Base-by-base conservation (phyloP, 1,284 basidiomycete genomes). In the Albatrellus sp. region DNA sequence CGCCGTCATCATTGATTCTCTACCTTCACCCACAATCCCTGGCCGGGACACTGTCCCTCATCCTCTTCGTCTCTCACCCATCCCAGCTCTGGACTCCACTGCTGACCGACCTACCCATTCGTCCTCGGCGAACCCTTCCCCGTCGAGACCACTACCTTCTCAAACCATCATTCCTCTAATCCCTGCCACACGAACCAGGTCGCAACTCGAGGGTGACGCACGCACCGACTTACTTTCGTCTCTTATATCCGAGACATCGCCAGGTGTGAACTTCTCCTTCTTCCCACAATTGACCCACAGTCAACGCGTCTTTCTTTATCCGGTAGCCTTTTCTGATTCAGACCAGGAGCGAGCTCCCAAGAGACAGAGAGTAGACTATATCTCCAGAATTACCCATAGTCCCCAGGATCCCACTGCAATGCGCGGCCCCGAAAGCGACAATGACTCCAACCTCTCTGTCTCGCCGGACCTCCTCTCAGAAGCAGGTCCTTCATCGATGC, bases 1-100 rank as follows among this genome's bases (percentile, higher is more conserved):
- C 50, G 50, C 48, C 47, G 72, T 64, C 73, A 82, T 69, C 66
- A 82, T 82, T 81, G 75, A 80, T 78, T 68, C 79, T 66, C 63
- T 69, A 68, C 73, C 68, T 56, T 63, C 68, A 59, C 62, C 69
- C 63, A 52, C 51, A 40, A 66, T 62, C 67, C 60, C 67, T 64
- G 56, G 70, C 60, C 71, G 74, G 78, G 73, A 73, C 66, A 60
- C 58, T 55, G 63, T 68, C 67, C 68, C 73, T 59, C 59, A 60
- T 60, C 40, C 40, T 30, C 50, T 37, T 43, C 51, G 42, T 56
- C 60, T 43, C 38, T 42, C 50, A 62, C 62, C 57, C 64, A 60
- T 55, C 55, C 63, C 52, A 55, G 61, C 57, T 51, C 65, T 59
- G 63, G 66, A 38, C 20, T 19, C 31, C 31, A 11, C n/a, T 20